Evolutionary conservation across 2,329 filamentous ascomycete species (phyloP), one percentile per base, ranked within the genome.

Genomic region (Alternaria novae-zelandiae): DNA sequence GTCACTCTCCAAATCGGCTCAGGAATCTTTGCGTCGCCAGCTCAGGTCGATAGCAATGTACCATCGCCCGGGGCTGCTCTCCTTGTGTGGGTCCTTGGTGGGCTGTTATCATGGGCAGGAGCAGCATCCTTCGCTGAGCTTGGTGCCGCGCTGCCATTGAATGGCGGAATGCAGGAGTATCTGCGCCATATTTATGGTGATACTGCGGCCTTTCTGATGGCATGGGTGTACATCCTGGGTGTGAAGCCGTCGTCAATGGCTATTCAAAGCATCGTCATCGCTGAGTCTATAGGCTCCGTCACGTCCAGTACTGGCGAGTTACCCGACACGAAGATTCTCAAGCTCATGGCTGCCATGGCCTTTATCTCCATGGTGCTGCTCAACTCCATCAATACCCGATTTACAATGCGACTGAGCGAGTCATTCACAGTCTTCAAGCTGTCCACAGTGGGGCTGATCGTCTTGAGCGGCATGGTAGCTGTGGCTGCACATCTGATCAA

Each of bases 171-270:
- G 50, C 88, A 90, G 70, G 87, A 87, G 13, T 90, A 88, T 67
- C 82, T 90, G 7, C 83, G 84, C 67, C 84, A 88, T 73, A 85
- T 89, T 32, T 90, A 85, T 64, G 88, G 88, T 28, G 87, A 89
- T 54, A 78, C 86, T 3, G 84, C 85, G 53, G 88, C 87, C n/a
- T 90, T 89, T 69, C 74, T 90, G 6, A 87, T 87, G 6, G 87
- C 87, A 0, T 90, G 88, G 88, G 87, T 88, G 0, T 90, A 88
- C 86, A 85, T 90, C 57, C 83, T 90, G 6, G 87, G 86, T 20
- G 85, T 89, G 23, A 90, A 89, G 84, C 88, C 88, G 0, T 87
- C 87, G 0, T 89, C 88, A 0, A 82, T 89, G 63, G 88, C 88
- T 10, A 90, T 90, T 50, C 82, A 90, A 26, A 86, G 85, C 70